Base-by-base conservation (phyloP, 2,329 filamentous ascomycete species). In the Trichoderma polysporum region DNA sequence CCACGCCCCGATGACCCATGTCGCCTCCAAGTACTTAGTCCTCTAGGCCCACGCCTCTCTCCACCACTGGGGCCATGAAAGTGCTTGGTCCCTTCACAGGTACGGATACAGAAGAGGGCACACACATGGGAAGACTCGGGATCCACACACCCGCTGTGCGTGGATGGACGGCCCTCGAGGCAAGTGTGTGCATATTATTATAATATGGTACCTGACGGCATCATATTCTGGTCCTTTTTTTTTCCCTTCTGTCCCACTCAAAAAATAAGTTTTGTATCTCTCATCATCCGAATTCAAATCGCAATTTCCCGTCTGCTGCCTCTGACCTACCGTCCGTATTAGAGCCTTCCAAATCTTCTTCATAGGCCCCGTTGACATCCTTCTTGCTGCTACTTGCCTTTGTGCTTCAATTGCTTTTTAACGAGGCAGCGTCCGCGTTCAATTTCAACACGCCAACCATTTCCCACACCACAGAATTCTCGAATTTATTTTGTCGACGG, bases 131-230 rank as follows among this genome's bases (percentile, higher is more conserved):
- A 35, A 29, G 41, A 45, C 31, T 35, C 29, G 31, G 57, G 60
- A 49, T 54, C 60, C 60, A 61, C 58, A 33, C 35, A 8, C 52
- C 29, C 49, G 56, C 39, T n/a, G n/a, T n/a, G n/a, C n/a, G 33
- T 53, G 37, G 29, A 27, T 19, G 33, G 33, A 33, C 9, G 35
- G 35, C 27, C 35, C 49, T 25, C 31, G 35, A 53, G 60, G 22
- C 19, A 50, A 29, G 25, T 53, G 59, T 13, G 41, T n/a, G 35
- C 33, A 63, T 63, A 31, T 45, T 62, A 62, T 52, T 54, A 63
- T 63, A 54, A 41, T 52, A 50, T 35, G 45, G 59, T 63, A 63
- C 60, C 60, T 63, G 49, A 53, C 60, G 25, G 49, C 49, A 54
- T 54, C 60, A 63, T 53, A 33, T 54, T 60, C 57, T 60, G 39